phyloP scores from a whole-genome alignment of 1,284 basidiomycete species.

The Malassezia vespertilionis region DNA sequence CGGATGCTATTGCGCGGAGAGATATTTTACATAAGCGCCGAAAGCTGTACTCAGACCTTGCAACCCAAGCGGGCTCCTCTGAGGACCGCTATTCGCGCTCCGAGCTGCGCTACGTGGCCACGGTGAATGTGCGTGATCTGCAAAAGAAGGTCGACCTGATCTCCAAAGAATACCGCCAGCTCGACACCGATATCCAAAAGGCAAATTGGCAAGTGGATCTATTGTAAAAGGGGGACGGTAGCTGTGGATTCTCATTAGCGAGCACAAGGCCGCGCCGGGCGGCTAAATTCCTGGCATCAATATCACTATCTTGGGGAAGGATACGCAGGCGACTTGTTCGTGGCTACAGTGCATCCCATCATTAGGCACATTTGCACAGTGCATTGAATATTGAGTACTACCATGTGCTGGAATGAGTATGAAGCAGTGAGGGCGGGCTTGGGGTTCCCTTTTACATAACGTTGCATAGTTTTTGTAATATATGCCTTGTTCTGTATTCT shows the following conservation, averaged over 20 bases:
- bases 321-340: not conserved
- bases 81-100: not conserved
- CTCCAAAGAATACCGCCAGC: not conserved
- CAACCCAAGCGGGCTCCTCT: not conserved
- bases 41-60: constrained; percentile 3
- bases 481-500: not conserved
- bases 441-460: not conserved
- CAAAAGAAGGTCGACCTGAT: not conserved
- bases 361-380: constrained; percentile 1
- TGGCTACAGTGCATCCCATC: constrained; percentile 1
- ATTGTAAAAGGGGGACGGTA: not conserved
- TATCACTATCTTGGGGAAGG: not conserved
- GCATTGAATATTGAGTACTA: not conserved
- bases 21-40: not conserved
- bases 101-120: not conserved
- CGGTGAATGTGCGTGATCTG: not conserved
- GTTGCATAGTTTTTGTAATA: not conserved
- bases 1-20: constrained; percentile 1
- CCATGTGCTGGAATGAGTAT: not conserved
- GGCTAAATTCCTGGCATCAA: not conserved
- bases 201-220: not conserved
- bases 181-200: constrained; percentile 2
- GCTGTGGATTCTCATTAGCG: not conserved
- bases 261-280: not conserved
- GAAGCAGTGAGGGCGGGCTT: constrained; percentile 1